Evolutionary conservation across 306 rosid genomes (phyloP).

Genomic region (Vigna trinervia): DNA sequence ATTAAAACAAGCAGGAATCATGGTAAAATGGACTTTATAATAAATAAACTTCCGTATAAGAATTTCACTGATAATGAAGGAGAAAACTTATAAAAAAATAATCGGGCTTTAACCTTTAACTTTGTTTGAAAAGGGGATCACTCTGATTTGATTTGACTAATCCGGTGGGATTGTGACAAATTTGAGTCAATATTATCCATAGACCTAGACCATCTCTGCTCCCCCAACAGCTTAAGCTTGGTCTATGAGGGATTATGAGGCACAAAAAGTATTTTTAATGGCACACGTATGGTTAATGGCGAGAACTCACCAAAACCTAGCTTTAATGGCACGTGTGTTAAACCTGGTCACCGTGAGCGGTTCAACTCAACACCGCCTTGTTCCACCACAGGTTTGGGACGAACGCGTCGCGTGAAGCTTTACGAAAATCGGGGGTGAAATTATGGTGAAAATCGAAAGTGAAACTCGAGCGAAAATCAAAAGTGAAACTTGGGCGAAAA

Average conservation of each 20-base stretch:
- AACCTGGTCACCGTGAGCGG: too few species aligned
- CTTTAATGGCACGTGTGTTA: too few species aligned
- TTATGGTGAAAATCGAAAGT: too few species aligned
- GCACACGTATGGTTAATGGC: too few species aligned
- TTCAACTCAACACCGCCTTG: too few species aligned
- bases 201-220: slow-evolving; percentile 60
- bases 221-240: slow-evolving; percentile 33
- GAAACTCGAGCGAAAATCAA: too few species aligned
- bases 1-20: slow-evolving; percentile 18
- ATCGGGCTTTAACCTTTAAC: slow-evolving; percentile 56
- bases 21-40: not conserved
- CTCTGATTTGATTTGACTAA: slow-evolving; percentile 53
- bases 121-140: slow-evolving; percentile 42
- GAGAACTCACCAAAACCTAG: too few species aligned
- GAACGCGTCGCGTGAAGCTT: too few species aligned
- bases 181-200: slow-evolving; percentile 51
- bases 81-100: slow-evolving; percentile 3
- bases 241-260: slow-evolving; percentile 66
- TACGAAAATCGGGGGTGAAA: too few species aligned
- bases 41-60: not conserved
- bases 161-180: slow-evolving; percentile 52
- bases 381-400: too few species aligned
- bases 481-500: too few species aligned
- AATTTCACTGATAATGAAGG: slow-evolving; percentile 27
- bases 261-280: slow-evolving; percentile 26